phyloP scores from a whole-genome alignment of 78 protist genomes.

The Chrysochromulina parva region DNA sequence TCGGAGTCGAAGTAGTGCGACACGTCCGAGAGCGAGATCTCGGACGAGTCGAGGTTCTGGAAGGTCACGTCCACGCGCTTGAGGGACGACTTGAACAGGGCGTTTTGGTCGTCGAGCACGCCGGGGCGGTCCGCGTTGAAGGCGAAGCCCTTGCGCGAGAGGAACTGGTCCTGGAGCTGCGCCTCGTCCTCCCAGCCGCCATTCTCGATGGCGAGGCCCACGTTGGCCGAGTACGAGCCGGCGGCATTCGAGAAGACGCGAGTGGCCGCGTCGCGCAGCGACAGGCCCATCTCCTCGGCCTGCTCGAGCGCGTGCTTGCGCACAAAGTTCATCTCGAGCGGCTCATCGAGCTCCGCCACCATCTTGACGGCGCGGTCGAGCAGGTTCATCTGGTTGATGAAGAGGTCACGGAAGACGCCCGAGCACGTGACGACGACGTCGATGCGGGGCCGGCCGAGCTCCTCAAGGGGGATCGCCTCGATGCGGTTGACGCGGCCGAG shows the following conservation, averaged over 20 bases:
- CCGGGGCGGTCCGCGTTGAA: conserved; percentile 62
- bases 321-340: conserved; percentile 52
- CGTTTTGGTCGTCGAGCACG: conserved; percentile 17
- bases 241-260: conserved; percentile 61
- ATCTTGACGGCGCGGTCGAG: conserved; percentile 57
- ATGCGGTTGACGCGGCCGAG: conserved; percentile 57
- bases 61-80: conserved; percentile 41
- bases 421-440: conserved; percentile 59
- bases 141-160: conserved; percentile 61
- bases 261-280: conserved; percentile 51
- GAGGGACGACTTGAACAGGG: conserved; percentile 40
- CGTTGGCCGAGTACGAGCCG: conserved; percentile 58
- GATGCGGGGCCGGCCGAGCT: conserved; percentile 64
- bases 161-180: conserved; percentile 48
- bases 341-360: conserved; percentile 64
- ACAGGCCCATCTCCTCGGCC: conserved; percentile 48
- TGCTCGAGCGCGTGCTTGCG: conserved; percentile 62
- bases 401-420: conserved; percentile 63
- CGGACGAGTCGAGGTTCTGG: conserved; percentile 67
- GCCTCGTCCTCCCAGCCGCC: conserved; percentile 52
- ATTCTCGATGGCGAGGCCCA: conserved; percentile 59
- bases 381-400: conserved; percentile 61
- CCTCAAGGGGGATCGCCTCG: conserved; percentile 56
- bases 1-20: conserved; percentile 62
- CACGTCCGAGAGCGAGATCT: conserved; percentile 60